A percentile compares a stretch with the other conserved stretches of the same genome.
phyloP scores from a whole-genome alignment of 2,329 filamentous ascomycete species.

The Fusarium sulawesiense region DNA sequence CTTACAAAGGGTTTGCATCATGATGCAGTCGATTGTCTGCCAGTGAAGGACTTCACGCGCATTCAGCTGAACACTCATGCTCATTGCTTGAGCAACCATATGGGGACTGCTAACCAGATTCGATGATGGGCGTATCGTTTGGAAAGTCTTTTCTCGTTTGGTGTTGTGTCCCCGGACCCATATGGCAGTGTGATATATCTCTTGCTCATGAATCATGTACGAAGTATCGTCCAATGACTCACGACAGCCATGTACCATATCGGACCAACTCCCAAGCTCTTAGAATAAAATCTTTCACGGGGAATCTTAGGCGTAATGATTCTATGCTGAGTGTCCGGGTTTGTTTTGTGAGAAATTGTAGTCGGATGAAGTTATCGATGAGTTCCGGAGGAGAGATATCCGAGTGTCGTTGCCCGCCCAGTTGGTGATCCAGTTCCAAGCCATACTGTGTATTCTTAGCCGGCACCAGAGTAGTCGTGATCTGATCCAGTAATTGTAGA shows the following conservation, averaged over 20 bases:
- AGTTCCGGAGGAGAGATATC: constrained; percentile 6
- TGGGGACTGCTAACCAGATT: not conserved
- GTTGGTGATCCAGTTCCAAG: not conserved
- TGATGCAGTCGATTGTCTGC: not conserved
- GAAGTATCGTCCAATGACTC: not conserved
- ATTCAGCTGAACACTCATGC: not conserved
- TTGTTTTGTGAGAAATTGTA: not conserved
- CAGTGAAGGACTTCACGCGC: not conserved
- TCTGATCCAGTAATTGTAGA: not conserved
- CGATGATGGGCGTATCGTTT: not conserved
- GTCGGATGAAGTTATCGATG: not conserved
- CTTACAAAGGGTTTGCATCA: not conserved
- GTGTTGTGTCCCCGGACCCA: not conserved
- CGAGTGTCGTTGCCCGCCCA: not conserved
- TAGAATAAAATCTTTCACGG: not conserved
- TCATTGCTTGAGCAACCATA: not conserved
- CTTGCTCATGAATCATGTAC: constrained; percentile 22
- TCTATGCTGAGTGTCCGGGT: not conserved
- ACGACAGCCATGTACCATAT: constrained; percentile 3
- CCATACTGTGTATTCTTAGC: not conserved
- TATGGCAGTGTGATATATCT: constrained; percentile 8
- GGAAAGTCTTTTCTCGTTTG: not conserved
- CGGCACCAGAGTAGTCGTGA: not conserved
- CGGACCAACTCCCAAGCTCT: constrained; percentile 22
- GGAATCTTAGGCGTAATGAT: not conserved